Conservation (phyloP, 257 asterid species). For the Solanum piurae region DNA sequence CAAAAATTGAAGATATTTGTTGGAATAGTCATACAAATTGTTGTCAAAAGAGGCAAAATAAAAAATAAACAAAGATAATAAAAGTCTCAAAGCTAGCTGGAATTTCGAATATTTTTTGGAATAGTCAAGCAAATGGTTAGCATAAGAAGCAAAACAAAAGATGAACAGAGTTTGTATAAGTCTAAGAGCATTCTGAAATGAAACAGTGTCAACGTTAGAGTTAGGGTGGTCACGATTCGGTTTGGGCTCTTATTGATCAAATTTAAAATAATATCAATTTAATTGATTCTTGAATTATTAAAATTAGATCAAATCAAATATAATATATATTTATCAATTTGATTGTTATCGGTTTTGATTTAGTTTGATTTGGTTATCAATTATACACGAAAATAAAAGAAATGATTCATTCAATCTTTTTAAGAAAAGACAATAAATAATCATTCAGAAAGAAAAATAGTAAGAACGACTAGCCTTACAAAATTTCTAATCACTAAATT, state of each 20-base stretch:
- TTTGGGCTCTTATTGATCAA: background rate
- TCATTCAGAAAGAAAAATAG: background rate
- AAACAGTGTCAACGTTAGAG: background rate
- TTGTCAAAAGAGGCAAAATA: background rate
- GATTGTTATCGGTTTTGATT: no score
- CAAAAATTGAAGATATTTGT: background rate
- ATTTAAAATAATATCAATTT: no score
- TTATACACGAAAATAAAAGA: no score
- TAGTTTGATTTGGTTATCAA: no score
- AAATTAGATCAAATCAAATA: no score
- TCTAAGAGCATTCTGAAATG: background rate
- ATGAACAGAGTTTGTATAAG: background rate
- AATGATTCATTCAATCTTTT: no score
- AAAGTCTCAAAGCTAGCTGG: background rate
- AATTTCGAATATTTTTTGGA: background rate
- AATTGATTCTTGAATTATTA: no score
- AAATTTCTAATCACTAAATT: no score
- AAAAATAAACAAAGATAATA: background rate
- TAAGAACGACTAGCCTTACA: background rate
- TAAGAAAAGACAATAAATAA: no score
- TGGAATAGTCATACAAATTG: background rate
- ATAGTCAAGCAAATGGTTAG: background rate
- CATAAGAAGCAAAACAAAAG: background rate
- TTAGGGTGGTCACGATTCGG: background rate
- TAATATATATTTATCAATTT: no score